Evolutionary conservation across 139 green algal genomes (phyloP).

Genomic region (Chlorella sorokiniana): DNA sequence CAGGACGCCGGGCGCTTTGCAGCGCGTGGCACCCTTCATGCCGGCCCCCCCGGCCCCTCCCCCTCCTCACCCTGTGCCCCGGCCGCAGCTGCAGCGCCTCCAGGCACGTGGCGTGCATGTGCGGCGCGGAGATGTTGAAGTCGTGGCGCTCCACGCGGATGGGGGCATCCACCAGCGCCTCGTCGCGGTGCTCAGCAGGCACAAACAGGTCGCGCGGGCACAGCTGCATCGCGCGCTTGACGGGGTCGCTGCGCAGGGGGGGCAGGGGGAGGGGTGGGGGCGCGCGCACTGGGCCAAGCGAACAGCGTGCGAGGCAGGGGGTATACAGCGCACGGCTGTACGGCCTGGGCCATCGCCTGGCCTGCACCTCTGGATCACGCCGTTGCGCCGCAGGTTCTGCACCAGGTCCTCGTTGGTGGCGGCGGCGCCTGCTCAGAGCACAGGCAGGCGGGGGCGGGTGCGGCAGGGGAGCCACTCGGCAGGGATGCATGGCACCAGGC

Average conservation of each 20-base stretch:
- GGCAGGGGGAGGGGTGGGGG: background rate
- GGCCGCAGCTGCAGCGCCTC: slow-evolving; percentile 59
- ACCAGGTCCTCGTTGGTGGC: slow-evolving; percentile 65
- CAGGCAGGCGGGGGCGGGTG: background rate
- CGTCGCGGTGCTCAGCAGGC: slow-evolving; percentile 43
- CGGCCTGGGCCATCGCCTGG: background rate
- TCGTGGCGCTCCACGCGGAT: slow-evolving; percentile 54
- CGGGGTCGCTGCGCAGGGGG: slow-evolving; percentile 49
- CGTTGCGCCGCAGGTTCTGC: slow-evolving; percentile 43
- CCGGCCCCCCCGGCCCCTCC: background rate
- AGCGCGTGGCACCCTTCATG: background rate
- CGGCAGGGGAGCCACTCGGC: no score
- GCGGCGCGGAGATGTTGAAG: slow-evolving; percentile 83
- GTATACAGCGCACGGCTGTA: background rate
- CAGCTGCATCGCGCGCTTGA: slow-evolving; percentile 58
- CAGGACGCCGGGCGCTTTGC: no score
- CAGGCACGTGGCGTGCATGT: slow-evolving; percentile 77
- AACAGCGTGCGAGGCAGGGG: background rate
- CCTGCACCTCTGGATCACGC: slow-evolving; percentile 44
- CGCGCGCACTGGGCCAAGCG: no score
- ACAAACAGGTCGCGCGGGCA: slow-evolving; percentile 70
- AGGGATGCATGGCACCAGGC: no score
- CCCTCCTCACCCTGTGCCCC: slow-evolving; percentile 38
- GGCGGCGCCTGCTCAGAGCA: slow-evolving; percentile 18
- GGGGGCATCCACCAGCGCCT: slow-evolving; percentile 72